phyloP scores from a whole-genome alignment of 2,329 filamentous ascomycete genomes.

The Talaromyces piceae region DNA sequence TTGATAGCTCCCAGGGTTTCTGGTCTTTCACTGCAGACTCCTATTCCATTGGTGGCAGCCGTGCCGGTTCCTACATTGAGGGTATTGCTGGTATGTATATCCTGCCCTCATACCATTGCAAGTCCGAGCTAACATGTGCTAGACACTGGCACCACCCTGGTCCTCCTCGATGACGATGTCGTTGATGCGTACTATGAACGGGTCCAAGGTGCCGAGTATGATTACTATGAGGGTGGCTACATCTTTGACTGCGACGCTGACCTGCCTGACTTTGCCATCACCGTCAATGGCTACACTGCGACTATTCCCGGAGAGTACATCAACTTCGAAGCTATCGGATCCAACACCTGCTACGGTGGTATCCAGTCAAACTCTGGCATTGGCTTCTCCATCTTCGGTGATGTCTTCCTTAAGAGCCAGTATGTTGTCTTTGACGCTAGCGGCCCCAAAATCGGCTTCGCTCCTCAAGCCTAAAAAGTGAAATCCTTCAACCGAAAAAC shows the following conservation, averaged over 20 bases:
- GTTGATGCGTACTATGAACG: slow-evolving; percentile 53
- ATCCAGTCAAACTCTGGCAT: slow-evolving; percentile 57
- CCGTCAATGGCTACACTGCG: slow-evolving; percentile 43
- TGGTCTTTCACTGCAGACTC: slow-evolving; percentile 55
- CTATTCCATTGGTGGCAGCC: slow-evolving; percentile 46
- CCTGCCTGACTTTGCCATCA: slow-evolving; percentile 49
- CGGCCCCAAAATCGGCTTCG: slow-evolving; percentile 43
- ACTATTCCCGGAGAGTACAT: slow-evolving; percentile 48
- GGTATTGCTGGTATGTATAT: slow-evolving; percentile 44
- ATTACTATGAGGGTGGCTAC: slow-evolving; percentile 45
- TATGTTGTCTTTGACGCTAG: slow-evolving; percentile 63
- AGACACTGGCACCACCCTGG: slow-evolving; percentile 63
- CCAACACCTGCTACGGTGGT: slow-evolving; percentile 61
- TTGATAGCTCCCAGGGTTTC: slow-evolving; percentile 51
- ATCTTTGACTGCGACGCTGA: slow-evolving; percentile 44
- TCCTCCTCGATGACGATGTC: slow-evolving; percentile 49
- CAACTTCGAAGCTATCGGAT: slow-evolving; percentile 42
- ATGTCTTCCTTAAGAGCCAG: slow-evolving; percentile 69
- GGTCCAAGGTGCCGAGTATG: slow-evolving; percentile 26
- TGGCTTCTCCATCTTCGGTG: slow-evolving; percentile 63
- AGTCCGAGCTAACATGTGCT: background rate
- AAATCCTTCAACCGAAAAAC: too few relatives aligned
- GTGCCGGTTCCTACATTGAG: slow-evolving; percentile 35
- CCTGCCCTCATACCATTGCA: background rate
- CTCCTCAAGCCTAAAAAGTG: slow-evolving; percentile 25